phyloP scores from a whole-genome alignment of 768 basidiomycete genomes.

The Daedaleopsis sinensis region DNA sequence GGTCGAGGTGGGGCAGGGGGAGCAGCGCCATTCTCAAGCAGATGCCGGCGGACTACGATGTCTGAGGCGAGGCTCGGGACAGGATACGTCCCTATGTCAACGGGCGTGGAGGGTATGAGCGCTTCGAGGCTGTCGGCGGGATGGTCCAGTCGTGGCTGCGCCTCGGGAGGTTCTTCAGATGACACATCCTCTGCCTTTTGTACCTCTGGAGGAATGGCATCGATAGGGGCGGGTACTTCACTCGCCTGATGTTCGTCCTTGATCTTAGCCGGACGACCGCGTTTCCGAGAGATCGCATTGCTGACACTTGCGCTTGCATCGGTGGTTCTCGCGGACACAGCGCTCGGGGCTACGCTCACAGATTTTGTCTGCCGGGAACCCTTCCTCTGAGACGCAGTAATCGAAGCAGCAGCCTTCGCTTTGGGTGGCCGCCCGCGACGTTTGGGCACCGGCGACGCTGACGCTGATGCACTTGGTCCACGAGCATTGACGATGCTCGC shows the following conservation, averaged over 20 bases:
- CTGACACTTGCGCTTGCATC: not conserved
- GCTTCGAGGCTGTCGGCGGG: constrained; percentile 11
- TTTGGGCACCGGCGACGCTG: not conserved
- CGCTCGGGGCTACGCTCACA: not conserved
- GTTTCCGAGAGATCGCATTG: not conserved
- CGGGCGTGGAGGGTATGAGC: not conserved
- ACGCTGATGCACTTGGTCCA: not conserved
- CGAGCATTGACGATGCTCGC: not conserved
- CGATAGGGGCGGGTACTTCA: not conserved
- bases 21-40: not conserved
- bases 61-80: not conserved
- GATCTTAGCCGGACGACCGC: constrained; percentile 3
- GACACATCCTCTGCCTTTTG: not conserved
- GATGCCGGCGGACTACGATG: not conserved
- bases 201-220: not conserved
- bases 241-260: not conserved
- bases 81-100: not conserved
- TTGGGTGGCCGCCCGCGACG: not conserved
- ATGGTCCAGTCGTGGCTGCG: not conserved
- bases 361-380: not conserved
- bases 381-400: not conserved
- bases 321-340: not conserved
- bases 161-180: not conserved
- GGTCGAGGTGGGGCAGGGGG: not conserved
- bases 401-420: not conserved